Evolutionary conservation across 345 rosid species (phyloP).

Genomic region (rapeseed (Brassica napus)): DNA sequence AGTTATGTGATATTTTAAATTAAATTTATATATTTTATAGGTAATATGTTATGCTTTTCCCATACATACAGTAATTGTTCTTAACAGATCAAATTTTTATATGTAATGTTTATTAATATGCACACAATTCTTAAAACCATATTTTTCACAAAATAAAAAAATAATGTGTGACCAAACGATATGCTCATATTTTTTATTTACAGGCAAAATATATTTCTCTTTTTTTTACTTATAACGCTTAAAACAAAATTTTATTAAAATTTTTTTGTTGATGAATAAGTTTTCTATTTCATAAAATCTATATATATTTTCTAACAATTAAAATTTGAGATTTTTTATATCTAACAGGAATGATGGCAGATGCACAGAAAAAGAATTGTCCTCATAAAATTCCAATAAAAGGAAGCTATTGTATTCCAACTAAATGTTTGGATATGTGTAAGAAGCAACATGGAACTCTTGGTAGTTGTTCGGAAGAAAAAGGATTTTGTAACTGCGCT

Average conservation of each 20-base stretch:
- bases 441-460: not conserved
- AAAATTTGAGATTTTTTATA: not conserved
- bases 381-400: not conserved
- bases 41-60: not conserved
- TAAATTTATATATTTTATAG: not conserved
- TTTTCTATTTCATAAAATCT: not conserved
- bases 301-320: not conserved
- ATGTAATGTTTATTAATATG: not conserved
- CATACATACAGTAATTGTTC: not conserved
- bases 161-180: not conserved
- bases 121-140: not conserved
- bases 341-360: not conserved
- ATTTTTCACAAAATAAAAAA: not conserved
- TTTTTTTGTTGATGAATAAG: not conserved
- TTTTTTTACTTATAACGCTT: not conserved
- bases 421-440: not conserved
- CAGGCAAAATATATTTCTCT: not conserved
- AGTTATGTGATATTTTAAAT: not conserved
- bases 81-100: not conserved
- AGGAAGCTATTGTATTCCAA: not conserved
- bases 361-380: not conserved
- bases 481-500: not conserved
- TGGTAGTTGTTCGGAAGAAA: not conserved
- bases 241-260: not conserved
- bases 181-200: not conserved